Base-by-base conservation (phyloP, 1,284 basidiomycete species). In the Schizopora paradoxa region DNA sequence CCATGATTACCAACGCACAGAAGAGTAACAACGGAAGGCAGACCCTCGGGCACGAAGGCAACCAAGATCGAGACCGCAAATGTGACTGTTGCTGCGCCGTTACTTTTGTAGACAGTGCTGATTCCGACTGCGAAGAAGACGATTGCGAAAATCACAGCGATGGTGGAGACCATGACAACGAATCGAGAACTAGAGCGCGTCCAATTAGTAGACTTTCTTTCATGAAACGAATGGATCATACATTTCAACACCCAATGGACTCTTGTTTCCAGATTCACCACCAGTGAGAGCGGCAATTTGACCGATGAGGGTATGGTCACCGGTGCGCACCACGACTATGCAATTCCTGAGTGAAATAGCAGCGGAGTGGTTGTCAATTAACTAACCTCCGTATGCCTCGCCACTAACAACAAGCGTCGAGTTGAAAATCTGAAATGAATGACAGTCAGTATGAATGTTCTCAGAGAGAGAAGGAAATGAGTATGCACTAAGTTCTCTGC, bases 51-150 rank as follows among this genome's bases (percentile, higher is more conserved):
- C 1, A 80, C 79, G 57, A 80, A 86, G 2, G 83, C 81, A n/a
- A 86, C 82, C 28, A 86, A 66, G 48, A 86, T 72, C 5, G 81
- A 82, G 2, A 84, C 77, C 2, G 81, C 80, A 44, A 82, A 82
- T 0, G 81, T 83, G 19, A 83, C 76, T 2, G 79, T 82, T 44
- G 70, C 64, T 6, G 75, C 67, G 5, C 70, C 73, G 53, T 79
- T 69, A 19, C 79, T 79, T 56, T 76, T 76, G 66, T 83, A 83
- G 1, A 67, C 78, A 0, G 79, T 81, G 16, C 75, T 74, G 50
- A 83, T 76, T 19, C 81, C 80, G 27, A 83, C 76, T 28, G 70
- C 64, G 58, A 84, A 82, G 65, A 83, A 82, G 5, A 81, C 66
- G 45, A 82, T 49, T 0, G 80, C 80, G 51, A 82, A 79, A 29